Evolutionary conservation across 1,284 basidiomycete species (phyloP), one percentile per base, ranked within the genome.

Genomic region (Ustilago nuda): DNA sequence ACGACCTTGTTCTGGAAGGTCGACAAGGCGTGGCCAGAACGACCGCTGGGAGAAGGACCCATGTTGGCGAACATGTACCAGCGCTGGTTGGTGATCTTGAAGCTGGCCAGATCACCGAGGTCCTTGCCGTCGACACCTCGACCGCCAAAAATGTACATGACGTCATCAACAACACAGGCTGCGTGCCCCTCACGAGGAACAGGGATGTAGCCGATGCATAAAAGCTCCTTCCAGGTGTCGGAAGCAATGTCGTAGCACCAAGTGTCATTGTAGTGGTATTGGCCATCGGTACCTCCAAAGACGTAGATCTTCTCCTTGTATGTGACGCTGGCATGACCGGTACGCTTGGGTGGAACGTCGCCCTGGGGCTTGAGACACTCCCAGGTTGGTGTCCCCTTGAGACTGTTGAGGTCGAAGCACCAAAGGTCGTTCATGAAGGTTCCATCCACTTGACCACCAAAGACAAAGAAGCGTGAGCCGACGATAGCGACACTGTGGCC

Each of bases 1-100:
- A 94, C 93, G 11, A 99, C 92, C 82, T 92, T 92, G 59, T 92
- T 90, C 58, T 94, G 93, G 83, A 92, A 92, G 12, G 93, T 91
- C 6, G 95, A 93, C 93, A 98, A 95, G 23, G 94, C 93, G 87
- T 99, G 96, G 4, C 96, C 96, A 15, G 93, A 95, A 58, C 96
- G 90, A 13, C 94, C 93, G 61, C 89, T 91, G 2, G 96, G 96
- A 8, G 93, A 90, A 12, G 95, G 95, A 3, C 96, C 96, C 96
- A 98, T 98, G 86, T 98, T 97, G 86, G 97, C 95, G 88, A 99
- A 98, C 94, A 96, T 98, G 88, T 95, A 99, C 96, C 96, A 98
- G 80, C 89, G 87, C 76, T 88, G 87, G 74, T 89, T 88, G 74
- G 91, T 88, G 70, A 99, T 92, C 87, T 97, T 97, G 89, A 99